Percentiles rank a stretch among this genome's conserved stretches.
Conservation (phyloP, 2,329 filamentous ascomycete species). For the Lecanicillium sp. region DNA sequence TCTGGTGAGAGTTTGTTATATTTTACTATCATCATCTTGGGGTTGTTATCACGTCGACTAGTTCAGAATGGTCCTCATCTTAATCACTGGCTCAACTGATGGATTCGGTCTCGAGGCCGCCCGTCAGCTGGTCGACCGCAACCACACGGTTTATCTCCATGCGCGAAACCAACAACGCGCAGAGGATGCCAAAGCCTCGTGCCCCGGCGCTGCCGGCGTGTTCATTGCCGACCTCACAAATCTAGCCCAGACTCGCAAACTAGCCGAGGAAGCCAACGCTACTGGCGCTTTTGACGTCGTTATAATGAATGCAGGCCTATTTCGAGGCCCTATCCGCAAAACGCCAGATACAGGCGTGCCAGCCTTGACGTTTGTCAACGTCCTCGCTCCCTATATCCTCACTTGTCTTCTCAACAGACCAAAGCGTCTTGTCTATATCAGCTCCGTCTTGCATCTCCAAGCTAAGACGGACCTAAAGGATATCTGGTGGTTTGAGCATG, state of each 20-base stretch:
- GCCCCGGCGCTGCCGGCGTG: slow-evolving; percentile 12
- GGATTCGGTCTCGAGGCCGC: slow-evolving; percentile 16
- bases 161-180: slow-evolving; percentile 14
- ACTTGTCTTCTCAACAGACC: slow-evolving; percentile 12
- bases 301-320: slow-evolving; percentile 13
- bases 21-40: no score
- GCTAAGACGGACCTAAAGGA: slow-evolving; percentile 11
- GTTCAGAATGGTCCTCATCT: slow-evolving; percentile 13
- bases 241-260: slow-evolving; percentile 12
- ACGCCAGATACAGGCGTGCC: slow-evolving; percentile 12
- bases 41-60: neutral
- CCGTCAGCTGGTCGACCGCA: slow-evolving; percentile 14
- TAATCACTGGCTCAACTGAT: slow-evolving; percentile 17
- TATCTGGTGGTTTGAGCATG: slow-evolving; percentile 14
- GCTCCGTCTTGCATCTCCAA: slow-evolving; percentile 13
- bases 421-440: slow-evolving; percentile 13
- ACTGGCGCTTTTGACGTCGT: slow-evolving; percentile 14
- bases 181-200: slow-evolving; percentile 9
- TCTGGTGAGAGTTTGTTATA: no score
- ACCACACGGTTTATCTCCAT: slow-evolving; percentile 15
- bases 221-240: slow-evolving; percentile 14
- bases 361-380: slow-evolving; percentile 14
- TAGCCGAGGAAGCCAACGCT: slow-evolving; percentile 15
- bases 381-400: slow-evolving; percentile 16
- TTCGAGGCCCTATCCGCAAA: slow-evolving; percentile 12